phyloP scores from a whole-genome alignment of 371 early-diverging fungal genomes.

The Cokeromyces recurvatus region DNA sequence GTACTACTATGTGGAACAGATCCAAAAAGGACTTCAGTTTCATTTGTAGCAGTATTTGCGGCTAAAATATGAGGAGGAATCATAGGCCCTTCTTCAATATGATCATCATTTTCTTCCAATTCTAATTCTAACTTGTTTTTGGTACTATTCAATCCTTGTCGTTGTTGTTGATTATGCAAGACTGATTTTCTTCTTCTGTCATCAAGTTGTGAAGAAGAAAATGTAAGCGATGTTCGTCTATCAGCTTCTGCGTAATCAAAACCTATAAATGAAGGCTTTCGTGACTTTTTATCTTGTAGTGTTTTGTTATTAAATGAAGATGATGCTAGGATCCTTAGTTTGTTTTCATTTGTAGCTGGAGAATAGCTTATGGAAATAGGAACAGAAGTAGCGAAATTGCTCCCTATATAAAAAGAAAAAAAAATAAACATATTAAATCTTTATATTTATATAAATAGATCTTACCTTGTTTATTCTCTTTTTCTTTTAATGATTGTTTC shows the following conservation, averaged over 20 bases:
- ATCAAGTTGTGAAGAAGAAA: too few species aligned
- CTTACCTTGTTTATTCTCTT: too few species aligned
- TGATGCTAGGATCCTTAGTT: too few species aligned
- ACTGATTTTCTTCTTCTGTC: background rate
- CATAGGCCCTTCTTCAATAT: conserved; percentile 24
- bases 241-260: conserved; percentile 17
- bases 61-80: conserved; percentile 37
- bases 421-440: too few species aligned
- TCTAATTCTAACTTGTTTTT: conserved; percentile 2
- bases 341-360: too few species aligned
- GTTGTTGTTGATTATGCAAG: background rate
- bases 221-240: conserved; percentile 7
- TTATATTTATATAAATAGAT: too few species aligned
- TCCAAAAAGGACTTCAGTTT: conserved; percentile 37
- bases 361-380: background rate
- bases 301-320: background rate
- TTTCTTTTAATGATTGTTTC: too few species aligned
- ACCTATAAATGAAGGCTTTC: conserved; percentile 4
- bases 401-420: background rate
- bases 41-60: conserved; percentile 28
- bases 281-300: too few species aligned
- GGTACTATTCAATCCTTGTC: background rate
- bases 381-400: conserved; percentile 2
- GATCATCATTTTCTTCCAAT: conserved; percentile 3
- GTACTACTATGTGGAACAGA: conserved; percentile 26